A percentile compares a stretch with the other conserved stretches of the same genome.
These are phyloP conservation scores for Talaromyces wortmannii DNA, from an alignment of 495 filamentous ascomycete genomes.

Conservation along the genomic window DNA sequence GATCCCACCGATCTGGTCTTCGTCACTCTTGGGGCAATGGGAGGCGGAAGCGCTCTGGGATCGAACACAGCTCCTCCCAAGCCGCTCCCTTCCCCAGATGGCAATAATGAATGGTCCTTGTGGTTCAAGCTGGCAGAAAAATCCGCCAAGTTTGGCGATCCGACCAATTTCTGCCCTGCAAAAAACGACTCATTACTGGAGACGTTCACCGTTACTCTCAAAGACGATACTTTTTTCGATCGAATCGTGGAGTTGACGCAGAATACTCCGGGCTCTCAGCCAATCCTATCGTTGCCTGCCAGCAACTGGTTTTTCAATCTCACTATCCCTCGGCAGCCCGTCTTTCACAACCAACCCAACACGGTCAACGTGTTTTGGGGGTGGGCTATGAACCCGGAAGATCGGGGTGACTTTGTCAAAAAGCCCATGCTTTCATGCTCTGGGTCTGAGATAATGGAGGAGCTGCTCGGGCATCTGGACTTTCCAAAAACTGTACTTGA, in stretches of 20 bases:
- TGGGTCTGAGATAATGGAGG: slow-evolving; percentile 28
- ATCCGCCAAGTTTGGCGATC: slow-evolving; percentile 23
- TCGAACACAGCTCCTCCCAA: slow-evolving; percentile 14
- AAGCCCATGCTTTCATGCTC: slow-evolving; percentile 31
- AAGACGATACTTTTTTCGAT: slow-evolving; percentile 19
- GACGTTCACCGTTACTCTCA: slow-evolving; percentile 32
- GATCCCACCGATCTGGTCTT: slow-evolving; percentile 23
- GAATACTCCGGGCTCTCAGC: slow-evolving; percentile 23
- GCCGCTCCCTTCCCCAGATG: slow-evolving; percentile 2
- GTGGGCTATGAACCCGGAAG: slow-evolving; percentile 21
- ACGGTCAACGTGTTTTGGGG: slow-evolving; percentile 26
- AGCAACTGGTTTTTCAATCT: slow-evolving; percentile 30
- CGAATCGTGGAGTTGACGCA: slow-evolving; percentile 17
- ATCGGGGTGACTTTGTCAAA: slow-evolving; percentile 23
- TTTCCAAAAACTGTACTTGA: slow-evolving; percentile 6
- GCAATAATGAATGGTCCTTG: slow-evolving; percentile 23
- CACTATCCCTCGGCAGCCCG: slow-evolving; percentile 28
- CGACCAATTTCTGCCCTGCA: slow-evolving; percentile 25
- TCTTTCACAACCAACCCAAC: slow-evolving; percentile 22
- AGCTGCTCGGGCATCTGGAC: slow-evolving; percentile 25
- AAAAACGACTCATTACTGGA: slow-evolving; percentile 21
- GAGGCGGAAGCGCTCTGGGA: slow-evolving; percentile 18
- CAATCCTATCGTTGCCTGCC: slow-evolving; percentile 24
- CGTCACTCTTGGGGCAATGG: slow-evolving; percentile 18
- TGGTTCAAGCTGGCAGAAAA: slow-evolving; percentile 16